A percentile compares a stretch with the other conserved stretches of the same genome.
Evolutionary conservation across 371 early-diverging fungal genomes (phyloP).

Genomic region (Actinomucor elegans): DNA sequence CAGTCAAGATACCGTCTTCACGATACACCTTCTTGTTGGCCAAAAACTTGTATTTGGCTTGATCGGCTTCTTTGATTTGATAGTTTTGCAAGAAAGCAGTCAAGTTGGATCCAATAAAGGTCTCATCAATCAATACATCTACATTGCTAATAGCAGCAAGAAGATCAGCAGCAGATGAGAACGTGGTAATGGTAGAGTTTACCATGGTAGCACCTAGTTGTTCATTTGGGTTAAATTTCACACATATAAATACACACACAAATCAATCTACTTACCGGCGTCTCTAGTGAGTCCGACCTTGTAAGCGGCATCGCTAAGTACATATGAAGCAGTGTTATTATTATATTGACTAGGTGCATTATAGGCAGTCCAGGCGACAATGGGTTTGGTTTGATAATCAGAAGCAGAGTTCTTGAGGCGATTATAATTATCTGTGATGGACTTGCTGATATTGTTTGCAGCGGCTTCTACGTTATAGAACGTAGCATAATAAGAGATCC

Average conservation of each 20-base stretch:
- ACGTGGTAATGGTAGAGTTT: constrained; percentile 24
- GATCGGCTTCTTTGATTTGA: constrained; percentile 36
- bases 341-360: constrained; percentile 64
- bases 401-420: constrained; percentile 55
- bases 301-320: constrained; percentile 56
- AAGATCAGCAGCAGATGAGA: constrained; percentile 46
- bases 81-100: constrained; percentile 56
- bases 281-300: constrained; percentile 62
- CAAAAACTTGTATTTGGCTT: constrained; percentile 60
- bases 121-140: constrained; percentile 76
- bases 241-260: too few species aligned
- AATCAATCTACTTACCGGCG: constrained; percentile 60
- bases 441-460: constrained; percentile 55
- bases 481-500: constrained; percentile 76
- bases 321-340: constrained; percentile 69
- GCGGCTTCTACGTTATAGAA: constrained; percentile 70
- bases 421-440: constrained; percentile 68
- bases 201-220: constrained; percentile 11
- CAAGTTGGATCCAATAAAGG: constrained; percentile 50
- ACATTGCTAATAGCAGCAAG: constrained; percentile 56
- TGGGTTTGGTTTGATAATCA: constrained; percentile 52
- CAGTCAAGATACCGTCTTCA: constrained; percentile 66
- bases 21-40: constrained; percentile 65
- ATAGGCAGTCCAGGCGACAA: constrained; percentile 70
- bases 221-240: too few species aligned